Evolutionary conservation across 208 protist species (phyloP).

Genomic region (Borovskyia barvae): DNA sequence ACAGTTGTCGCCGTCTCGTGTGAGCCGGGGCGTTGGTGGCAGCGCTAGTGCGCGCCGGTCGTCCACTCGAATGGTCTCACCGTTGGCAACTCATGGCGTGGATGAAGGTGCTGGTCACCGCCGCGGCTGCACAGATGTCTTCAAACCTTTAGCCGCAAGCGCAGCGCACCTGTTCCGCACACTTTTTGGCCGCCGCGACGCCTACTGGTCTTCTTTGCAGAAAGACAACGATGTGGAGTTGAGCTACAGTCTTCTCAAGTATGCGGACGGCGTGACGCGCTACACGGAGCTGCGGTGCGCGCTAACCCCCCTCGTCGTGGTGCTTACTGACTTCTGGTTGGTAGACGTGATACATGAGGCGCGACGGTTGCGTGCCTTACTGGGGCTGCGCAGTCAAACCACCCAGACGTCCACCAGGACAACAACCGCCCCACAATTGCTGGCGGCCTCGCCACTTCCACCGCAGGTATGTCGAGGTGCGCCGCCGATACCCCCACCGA

Average conservation of each 20-base stretch:
- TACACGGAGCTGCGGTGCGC: constrained; percentile 49
- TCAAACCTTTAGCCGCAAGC: constrained; percentile 3
- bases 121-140: background rate
- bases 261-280: constrained; percentile 56
- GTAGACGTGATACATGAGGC: constrained; percentile 45
- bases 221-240: constrained; percentile 27
- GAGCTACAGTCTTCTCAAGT: constrained; percentile 45
- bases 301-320: constrained; percentile 54
- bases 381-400: constrained; percentile 15
- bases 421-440: constrained; percentile 19
- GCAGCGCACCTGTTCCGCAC: constrained; percentile 9
- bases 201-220: constrained; percentile 21
- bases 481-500: background rate
- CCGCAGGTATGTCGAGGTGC: background rate
- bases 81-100: background rate
- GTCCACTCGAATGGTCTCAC: background rate
- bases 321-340: constrained; percentile 56
- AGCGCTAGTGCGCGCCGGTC: background rate
- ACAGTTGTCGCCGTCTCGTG: background rate
- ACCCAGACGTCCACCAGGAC: constrained; percentile 14
- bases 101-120: background rate
- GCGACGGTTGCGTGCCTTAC: constrained; percentile 25
- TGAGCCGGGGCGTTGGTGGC: background rate
- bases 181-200: constrained; percentile 21
- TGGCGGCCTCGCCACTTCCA: constrained; percentile 5